Evolutionary conservation across 2,329 filamentous ascomycete genomes (phyloP).

Genomic region (Hymenoscyphus occultus): DNA sequence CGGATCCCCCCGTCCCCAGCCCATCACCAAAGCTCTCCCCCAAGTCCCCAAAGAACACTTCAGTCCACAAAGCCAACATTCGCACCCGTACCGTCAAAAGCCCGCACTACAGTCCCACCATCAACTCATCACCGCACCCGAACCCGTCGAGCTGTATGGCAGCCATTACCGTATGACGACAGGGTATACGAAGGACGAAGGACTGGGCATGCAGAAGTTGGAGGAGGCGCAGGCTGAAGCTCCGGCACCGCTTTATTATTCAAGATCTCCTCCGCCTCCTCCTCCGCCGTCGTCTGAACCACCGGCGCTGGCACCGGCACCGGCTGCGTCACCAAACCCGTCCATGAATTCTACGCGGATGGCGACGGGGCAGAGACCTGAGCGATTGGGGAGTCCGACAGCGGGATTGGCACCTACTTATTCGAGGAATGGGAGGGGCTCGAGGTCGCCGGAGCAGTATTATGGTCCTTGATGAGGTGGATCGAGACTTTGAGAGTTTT

Average conservation of each 20-base stretch:
- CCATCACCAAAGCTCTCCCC: not conserved
- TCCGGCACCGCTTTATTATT: not conserved
- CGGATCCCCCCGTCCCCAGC: not conserved
- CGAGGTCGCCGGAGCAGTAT: slow-evolving; percentile 11
- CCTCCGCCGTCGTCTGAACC: not conserved
- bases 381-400: slow-evolving; percentile 1
- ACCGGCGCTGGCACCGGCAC: not conserved
- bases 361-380: slow-evolving; percentile 1
- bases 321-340: slow-evolving; percentile 5
- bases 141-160: slow-evolving; percentile 15
- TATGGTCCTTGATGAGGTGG: slow-evolving; percentile 4
- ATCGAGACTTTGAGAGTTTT: not conserved
- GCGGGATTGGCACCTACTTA: not conserved
- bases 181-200: not conserved
- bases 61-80: slow-evolving; percentile 11
- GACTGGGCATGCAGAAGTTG: slow-evolving; percentile 8
- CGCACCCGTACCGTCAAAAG: not conserved
- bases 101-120: slow-evolving; percentile 1
- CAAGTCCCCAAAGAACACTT: slow-evolving; percentile 7
- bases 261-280: slow-evolving; percentile 2
- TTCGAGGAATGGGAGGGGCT: slow-evolving; percentile 2
- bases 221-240: not conserved
- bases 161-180: slow-evolving; percentile 9
- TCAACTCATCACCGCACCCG: slow-evolving; percentile 13
- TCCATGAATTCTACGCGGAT: not conserved